Evolutionary conservation across 345 rosid species (phyloP).

Genomic region (Anacardium occidentale): DNA sequence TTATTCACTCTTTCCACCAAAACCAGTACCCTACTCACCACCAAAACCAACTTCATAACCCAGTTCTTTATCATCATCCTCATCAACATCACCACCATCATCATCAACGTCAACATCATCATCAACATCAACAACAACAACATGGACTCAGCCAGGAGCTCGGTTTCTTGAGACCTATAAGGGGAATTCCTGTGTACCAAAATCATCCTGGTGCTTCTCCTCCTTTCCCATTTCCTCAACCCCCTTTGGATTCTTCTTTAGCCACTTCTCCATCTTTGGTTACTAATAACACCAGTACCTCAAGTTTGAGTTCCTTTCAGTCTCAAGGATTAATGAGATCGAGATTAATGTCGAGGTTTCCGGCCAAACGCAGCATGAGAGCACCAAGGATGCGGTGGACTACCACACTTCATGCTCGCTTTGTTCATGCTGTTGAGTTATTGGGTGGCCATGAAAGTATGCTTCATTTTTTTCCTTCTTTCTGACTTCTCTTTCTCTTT

Average conservation of each 20-base stretch:
- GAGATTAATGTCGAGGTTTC: slow-evolving; percentile 61
- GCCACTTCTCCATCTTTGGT: slow-evolving; percentile 38
- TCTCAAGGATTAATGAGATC: slow-evolving; percentile 62
- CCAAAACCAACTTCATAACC: slow-evolving; percentile 31
- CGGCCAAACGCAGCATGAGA: slow-evolving; percentile 56
- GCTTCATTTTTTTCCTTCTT: slow-evolving; percentile 18
- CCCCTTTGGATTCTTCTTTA: slow-evolving; percentile 39
- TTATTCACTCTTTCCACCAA: slow-evolving; percentile 41
- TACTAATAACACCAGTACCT: slow-evolving; percentile 21
- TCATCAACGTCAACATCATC: slow-evolving; percentile 20
- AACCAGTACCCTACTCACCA: slow-evolving; percentile 30
- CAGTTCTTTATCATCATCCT: slow-evolving; percentile 28
- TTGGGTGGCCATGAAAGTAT: slow-evolving; percentile 99
- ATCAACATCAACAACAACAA: slow-evolving; percentile 38
- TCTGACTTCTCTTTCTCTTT: slow-evolving; percentile 4
- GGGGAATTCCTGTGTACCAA: slow-evolving; percentile 83
- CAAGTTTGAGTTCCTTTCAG: slow-evolving; percentile 41
- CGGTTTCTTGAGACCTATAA: slow-evolving; percentile 77
- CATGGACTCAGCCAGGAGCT: slow-evolving; percentile 56
- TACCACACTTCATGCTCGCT: slow-evolving; percentile 92
- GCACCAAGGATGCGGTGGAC: slow-evolving; percentile 99
- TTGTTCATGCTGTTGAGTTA: slow-evolving; percentile 98
- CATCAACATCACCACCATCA: slow-evolving; percentile 17
- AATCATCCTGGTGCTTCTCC: slow-evolving; percentile 40
- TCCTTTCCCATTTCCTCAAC: slow-evolving; percentile 49